phyloP scores from a whole-genome alignment of 1,284 basidiomycete genomes.

The Ceratobasidium papillatum region DNA sequence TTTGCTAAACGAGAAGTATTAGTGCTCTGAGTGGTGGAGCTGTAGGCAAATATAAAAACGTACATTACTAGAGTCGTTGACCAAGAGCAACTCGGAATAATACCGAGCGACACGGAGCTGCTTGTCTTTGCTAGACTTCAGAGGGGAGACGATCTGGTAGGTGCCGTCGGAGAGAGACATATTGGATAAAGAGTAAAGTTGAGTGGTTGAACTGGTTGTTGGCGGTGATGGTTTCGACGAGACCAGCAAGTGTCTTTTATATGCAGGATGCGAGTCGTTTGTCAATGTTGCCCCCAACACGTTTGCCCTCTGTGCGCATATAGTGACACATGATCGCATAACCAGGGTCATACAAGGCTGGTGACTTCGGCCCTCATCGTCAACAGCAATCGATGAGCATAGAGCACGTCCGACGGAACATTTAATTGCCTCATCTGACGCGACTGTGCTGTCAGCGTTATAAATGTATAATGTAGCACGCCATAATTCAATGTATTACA shows the following conservation, averaged over 20 bases:
- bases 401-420: no score
- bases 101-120: not conserved
- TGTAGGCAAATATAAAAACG: not conserved
- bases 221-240: not conserved
- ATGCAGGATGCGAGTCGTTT: not conserved
- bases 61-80: conserved; percentile 15
- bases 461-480: not conserved
- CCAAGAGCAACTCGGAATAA: not conserved
- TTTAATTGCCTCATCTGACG: not conserved
- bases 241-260: not conserved
- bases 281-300: not conserved
- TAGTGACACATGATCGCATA: not conserved
- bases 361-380: no score
- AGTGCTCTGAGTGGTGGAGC: not conserved
- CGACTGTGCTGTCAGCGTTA: not conserved
- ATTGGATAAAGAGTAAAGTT: not conserved
- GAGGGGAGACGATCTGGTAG: not conserved
- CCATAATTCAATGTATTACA: not conserved
- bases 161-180: not conserved
- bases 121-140: not conserved
- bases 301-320: not conserved
- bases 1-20: not conserved
- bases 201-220: not conserved
- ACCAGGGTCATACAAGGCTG: not conserved
- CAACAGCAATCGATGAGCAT: no score